These are phyloP conservation scores for Cytospora chrysosperma DNA, from an alignment of 2,329 filamentous ascomycete genomes.

Conservation along the genomic window DNA sequence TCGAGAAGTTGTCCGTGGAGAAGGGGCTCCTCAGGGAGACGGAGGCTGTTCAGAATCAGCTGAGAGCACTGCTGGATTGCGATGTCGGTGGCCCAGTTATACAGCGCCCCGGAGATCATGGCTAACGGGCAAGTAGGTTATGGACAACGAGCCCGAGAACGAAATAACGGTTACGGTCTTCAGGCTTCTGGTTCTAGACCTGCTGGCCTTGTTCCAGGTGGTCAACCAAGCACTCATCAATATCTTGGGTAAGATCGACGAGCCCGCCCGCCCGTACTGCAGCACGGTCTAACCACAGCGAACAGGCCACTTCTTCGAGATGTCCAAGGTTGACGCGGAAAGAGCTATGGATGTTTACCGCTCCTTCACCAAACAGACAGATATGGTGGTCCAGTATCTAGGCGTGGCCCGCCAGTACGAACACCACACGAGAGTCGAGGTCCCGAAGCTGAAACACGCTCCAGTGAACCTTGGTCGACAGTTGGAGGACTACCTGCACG, in stretches of 20 bases:
- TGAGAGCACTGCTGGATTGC: conserved; percentile 81
- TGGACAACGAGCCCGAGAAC: conserved; percentile 87
- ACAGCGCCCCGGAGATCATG: not conserved
- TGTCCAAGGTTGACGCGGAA: conserved; percentile 92
- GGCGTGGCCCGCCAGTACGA: conserved; percentile 86
- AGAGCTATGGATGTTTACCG: conserved; percentile 90
- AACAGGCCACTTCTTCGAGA: conserved; percentile 93
- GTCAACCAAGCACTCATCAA: conserved; percentile 98
- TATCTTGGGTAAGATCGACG: conserved; percentile 69
- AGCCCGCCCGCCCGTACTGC: not conserved
- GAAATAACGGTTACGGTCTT: conserved; percentile 96
- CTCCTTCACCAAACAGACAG: conserved; percentile 86
- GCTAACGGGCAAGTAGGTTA: conserved; percentile 49
- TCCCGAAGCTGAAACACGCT: conserved; percentile 95
- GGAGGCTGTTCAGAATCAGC: conserved; percentile 84
- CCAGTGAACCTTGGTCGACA: conserved; percentile 87
- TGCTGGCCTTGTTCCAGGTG: conserved; percentile 87
- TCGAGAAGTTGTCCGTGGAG: conserved; percentile 84
- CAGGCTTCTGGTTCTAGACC: conserved; percentile 82
- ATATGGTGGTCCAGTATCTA: conserved; percentile 87
- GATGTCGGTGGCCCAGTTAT: conserved; percentile 61
- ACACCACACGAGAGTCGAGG: conserved; percentile 86
- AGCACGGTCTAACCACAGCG: conserved; percentile 26
- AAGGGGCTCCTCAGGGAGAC: conserved; percentile 92
- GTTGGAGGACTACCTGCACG: conserved; percentile 90